A percentile compares a stretch with the other conserved stretches of the same genome.
These are phyloP conservation scores for Trametes hirsuta DNA, from an alignment of 1,284 basidiomycete genomes.

Conservation along the genomic window DNA sequence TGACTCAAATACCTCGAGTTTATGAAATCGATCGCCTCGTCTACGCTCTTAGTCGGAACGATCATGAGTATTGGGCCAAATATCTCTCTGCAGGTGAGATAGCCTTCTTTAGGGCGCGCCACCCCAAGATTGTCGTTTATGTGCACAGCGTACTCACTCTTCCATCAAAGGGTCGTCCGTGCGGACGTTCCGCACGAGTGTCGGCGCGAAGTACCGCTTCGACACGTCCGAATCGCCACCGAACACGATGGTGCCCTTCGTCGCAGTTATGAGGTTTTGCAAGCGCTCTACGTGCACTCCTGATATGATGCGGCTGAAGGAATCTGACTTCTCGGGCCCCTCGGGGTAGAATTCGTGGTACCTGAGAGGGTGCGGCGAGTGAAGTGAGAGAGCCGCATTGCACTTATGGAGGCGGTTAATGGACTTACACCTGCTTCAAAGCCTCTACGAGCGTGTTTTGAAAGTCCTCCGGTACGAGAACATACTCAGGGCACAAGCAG, in stretches of 20 bases:
- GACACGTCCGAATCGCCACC: slow-evolving; percentile 71
- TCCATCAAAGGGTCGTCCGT: slow-evolving; percentile 74
- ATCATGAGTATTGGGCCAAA: slow-evolving; percentile 63
- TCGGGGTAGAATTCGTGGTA: slow-evolving; percentile 58
- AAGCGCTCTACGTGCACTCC: slow-evolving; percentile 63
- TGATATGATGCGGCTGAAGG: slow-evolving; percentile 54
- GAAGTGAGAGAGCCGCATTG: neutral
- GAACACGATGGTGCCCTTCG: slow-evolving; percentile 71
- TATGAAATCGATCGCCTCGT: slow-evolving; percentile 74
- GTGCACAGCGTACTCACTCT: slow-evolving; percentile 48
- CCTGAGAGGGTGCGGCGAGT: slow-evolving; percentile 33
- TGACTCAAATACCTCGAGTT: slow-evolving; percentile 52
- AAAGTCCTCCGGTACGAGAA: slow-evolving; percentile 65
- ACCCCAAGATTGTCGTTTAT: neutral
- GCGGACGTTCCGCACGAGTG: slow-evolving; percentile 65
- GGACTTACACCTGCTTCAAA: slow-evolving; percentile 59
- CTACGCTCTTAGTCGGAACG: slow-evolving; percentile 72
- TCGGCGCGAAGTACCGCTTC: slow-evolving; percentile 67
- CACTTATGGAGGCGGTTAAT: neutral
- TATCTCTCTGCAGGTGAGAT: slow-evolving; percentile 34
- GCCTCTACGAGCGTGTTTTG: slow-evolving; percentile 66
- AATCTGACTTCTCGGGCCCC: slow-evolving; percentile 47
- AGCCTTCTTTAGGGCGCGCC: no score
- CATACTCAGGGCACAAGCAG: slow-evolving; percentile 69
- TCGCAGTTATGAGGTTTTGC: slow-evolving; percentile 62